Base-by-base conservation (phyloP, 148 eudicot genomes). In the Tetragonia tetragonoides region DNA sequence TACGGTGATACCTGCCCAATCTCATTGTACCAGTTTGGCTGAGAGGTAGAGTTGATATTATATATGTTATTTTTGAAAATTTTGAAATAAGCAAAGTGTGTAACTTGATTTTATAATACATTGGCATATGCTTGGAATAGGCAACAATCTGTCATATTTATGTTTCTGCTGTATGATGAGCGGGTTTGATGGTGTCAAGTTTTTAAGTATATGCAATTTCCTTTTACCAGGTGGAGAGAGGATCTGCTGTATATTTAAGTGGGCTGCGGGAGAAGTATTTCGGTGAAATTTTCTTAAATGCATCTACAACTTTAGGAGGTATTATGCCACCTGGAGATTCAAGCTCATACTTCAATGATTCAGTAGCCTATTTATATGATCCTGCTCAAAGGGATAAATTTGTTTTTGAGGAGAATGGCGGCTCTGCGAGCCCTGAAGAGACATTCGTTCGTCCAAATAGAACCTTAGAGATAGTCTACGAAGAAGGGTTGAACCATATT, bases 201-300 rank as follows among this genome's bases (percentile, higher is more conserved):
- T 70, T 12, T 39, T 38, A 54, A 54, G 62, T 51, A 66, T 66
- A 56, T 39, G 60, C 51, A 41, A 20, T 42, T 24, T 6, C 70
- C 49, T 40, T 73, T 18, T 44, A 78, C 79, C 89, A 95, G 99
- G 99, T 95, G 76, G 99, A 95, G 85, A 93, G 82, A 87, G 99
- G 99, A 70, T 76, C 86, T 79, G 81, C 87, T 79, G 92, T 93
- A 34, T 95, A 95, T 84, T 81, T 93, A 75, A 95, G 99, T 85
- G 99, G 99, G 39, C 77, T 91, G 76, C 84, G 99, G 68, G 99
- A 95, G 81, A 95, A 91, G 81, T 85, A 95, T 79, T 95, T 95
- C 81, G 97, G 99, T 72, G 99, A 91, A 90, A 18, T 93, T n/a
- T 95, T 95, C 84, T 82, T 85, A 65, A 95, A 95, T 87, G 97